Percentiles rank a stretch among this genome's conserved stretches.
phyloP scores from a whole-genome alignment of 1,284 basidiomycete species.

The Cutaneotrichosporon cyanovorans region DNA sequence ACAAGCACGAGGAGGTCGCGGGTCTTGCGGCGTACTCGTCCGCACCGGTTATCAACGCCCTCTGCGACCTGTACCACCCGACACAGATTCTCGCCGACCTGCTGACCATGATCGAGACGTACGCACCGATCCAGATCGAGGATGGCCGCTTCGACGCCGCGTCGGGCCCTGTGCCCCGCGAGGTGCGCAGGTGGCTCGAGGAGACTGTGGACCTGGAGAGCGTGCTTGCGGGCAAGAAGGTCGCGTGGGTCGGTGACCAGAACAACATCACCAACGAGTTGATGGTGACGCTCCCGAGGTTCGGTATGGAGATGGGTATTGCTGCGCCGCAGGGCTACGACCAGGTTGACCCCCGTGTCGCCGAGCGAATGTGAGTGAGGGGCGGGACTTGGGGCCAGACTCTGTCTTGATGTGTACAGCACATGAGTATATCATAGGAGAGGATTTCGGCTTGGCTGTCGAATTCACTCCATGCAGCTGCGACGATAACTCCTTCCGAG shows the following conservation, averaged over 20 bases:
- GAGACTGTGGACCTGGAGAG: conserved; percentile 24
- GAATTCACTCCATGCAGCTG: not conserved
- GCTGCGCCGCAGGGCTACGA: conserved; percentile 64
- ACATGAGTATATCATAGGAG: not conserved
- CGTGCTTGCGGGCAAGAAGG: conserved; percentile 54
- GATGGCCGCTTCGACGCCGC: too few relatives aligned
- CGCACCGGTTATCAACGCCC: conserved; percentile 91
- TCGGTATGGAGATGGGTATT: conserved; percentile 79
- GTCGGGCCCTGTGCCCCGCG: not conserved
- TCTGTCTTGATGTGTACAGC: not conserved
- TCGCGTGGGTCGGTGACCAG: conserved; percentile 91
- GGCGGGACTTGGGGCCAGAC: not conserved
- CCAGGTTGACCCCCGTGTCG: conserved; percentile 66
- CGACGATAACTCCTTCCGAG: too few relatives aligned
- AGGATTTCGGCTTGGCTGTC: not conserved
- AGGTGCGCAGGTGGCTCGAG: conserved; percentile 2
- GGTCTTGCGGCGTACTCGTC: conserved; percentile 79
- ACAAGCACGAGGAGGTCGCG: conserved; percentile 85
- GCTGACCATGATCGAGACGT: conserved; percentile 72
- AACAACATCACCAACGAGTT: conserved; percentile 97
- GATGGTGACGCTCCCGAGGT: conserved; percentile 84
- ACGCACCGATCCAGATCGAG: conserved; percentile 17
- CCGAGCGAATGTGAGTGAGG: conserved; percentile 57
- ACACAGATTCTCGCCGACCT: conserved; percentile 93
- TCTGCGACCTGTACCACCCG: conserved; percentile 92